phyloP scores from a whole-genome alignment of 2,329 filamentous ascomycete genomes.

The Plenodomus lindquistii region DNA sequence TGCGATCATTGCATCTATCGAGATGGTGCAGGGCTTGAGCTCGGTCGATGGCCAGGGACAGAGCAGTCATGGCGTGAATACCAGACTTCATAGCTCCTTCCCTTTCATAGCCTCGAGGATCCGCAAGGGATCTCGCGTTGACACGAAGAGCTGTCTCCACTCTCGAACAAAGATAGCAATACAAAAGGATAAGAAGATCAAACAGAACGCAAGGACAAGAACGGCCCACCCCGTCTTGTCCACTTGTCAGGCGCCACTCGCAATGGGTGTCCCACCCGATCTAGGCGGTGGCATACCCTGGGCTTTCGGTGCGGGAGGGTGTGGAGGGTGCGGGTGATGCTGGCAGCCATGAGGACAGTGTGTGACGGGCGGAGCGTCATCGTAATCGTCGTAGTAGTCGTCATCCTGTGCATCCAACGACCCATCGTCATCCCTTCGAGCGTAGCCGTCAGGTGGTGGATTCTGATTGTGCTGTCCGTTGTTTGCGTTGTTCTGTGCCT shows the following conservation, averaged over 20 bases:
- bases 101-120: not conserved
- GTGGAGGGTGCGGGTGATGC: slow-evolving; percentile 33
- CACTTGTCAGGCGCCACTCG: slow-evolving; percentile 39
- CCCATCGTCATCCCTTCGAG: slow-evolving; percentile 37
- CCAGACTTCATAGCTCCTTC: not conserved
- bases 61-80: too few relatives aligned
- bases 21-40: not conserved
- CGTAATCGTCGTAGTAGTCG: slow-evolving; percentile 45
- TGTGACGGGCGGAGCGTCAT: slow-evolving; percentile 28
- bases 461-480: slow-evolving; percentile 38
- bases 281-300: slow-evolving; percentile 29
- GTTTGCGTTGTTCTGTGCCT: slow-evolving; percentile 44
- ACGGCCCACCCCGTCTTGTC: slow-evolving; percentile 47
- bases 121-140: not conserved
- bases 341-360: slow-evolving; percentile 40
- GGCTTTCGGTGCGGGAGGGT: slow-evolving; percentile 24
- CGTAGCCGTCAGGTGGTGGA: slow-evolving; percentile 33
- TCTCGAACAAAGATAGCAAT: slow-evolving; percentile 28
- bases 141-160: slow-evolving; percentile 1
- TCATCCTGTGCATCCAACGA: slow-evolving; percentile 39
- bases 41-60: not conserved
- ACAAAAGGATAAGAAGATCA: slow-evolving; percentile 32
- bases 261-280: slow-evolving; percentile 22
- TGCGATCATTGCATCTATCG: not conserved
- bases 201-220: slow-evolving; percentile 42